These are phyloP conservation scores for Penicillium ochrochloron DNA, from an alignment of 495 filamentous ascomycete genomes.

Conservation along the genomic window DNA sequence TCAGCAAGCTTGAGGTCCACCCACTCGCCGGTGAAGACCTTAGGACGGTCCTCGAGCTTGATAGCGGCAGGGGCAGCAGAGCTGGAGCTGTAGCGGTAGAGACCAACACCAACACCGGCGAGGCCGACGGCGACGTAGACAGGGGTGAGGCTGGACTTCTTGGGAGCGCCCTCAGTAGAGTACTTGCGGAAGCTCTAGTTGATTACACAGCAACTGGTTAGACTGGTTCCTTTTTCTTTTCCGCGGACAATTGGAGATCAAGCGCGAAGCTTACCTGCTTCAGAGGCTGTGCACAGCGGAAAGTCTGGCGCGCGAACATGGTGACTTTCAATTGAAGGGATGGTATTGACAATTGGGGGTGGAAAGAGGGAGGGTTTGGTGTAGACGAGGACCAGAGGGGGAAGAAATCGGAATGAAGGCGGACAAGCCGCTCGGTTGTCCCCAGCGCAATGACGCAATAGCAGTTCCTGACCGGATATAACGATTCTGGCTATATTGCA, in stretches of 20 bases:
- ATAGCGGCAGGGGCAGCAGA: constrained; percentile 23
- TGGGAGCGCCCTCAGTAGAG: constrained; percentile 47
- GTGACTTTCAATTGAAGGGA: constrained; percentile 25
- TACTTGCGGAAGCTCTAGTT: constrained; percentile 56
- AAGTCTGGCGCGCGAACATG: constrained; percentile 56
- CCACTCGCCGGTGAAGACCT: constrained; percentile 81
- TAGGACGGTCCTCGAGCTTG: constrained; percentile 46
- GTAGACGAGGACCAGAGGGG: constrained; percentile 12
- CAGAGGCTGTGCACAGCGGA: constrained; percentile 54
- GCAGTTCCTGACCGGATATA: constrained; percentile 24
- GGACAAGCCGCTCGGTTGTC: constrained; percentile 27
- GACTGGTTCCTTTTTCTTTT: neutral
- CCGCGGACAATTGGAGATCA: neutral
- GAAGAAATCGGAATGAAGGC: constrained; percentile 37
- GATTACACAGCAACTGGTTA: constrained; percentile 9
- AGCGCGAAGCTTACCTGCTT: constrained; percentile 45
- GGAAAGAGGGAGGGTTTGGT: neutral
- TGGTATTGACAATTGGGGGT: constrained; percentile 16
- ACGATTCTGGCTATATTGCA: constrained; percentile 17
- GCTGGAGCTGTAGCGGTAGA: constrained; percentile 50
- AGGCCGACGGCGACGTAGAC: constrained; percentile 47
- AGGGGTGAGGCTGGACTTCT: constrained; percentile 47
- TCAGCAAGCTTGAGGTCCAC: constrained; percentile 77
- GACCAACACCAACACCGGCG: constrained; percentile 46
- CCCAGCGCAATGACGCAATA: constrained; percentile 37